A percentile compares a stretch with the other conserved stretches of the same genome.
These are phyloP conservation scores for Shiraia bambusicola DNA, from an alignment of 2,329 filamentous ascomycete species.

Conservation along the genomic window DNA sequence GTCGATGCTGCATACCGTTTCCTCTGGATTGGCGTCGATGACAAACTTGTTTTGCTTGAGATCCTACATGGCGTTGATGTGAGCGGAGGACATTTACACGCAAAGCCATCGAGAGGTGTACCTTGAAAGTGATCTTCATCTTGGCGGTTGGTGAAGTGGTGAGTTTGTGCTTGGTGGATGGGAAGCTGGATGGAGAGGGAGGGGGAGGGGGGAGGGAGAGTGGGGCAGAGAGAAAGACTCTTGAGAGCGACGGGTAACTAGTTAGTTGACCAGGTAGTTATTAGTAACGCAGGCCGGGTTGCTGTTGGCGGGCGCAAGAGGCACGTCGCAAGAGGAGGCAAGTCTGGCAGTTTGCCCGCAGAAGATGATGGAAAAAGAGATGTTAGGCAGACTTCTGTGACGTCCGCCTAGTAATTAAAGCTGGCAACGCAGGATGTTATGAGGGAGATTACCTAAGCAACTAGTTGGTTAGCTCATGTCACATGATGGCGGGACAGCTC, in stretches of 20 bases:
- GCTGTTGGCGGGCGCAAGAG: slow-evolving; percentile 4
- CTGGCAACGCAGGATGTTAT: background rate
- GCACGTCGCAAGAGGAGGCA: background rate
- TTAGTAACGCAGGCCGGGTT: background rate
- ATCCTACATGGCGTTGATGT: slow-evolving; percentile 62
- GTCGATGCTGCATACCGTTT: slow-evolving; percentile 65
- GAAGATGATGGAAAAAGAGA: slow-evolving; percentile 26
- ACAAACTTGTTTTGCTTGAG: slow-evolving; percentile 98
- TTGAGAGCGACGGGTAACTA: slow-evolving; percentile 1
- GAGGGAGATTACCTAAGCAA: too few relatives aligned
- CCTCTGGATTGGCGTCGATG: slow-evolving; percentile 89
- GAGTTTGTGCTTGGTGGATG: slow-evolving; percentile 8
- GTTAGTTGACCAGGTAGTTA: too few relatives aligned
- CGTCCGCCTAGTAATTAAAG: background rate
- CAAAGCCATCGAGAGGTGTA: slow-evolving; percentile 36
- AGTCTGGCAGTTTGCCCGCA: slow-evolving; percentile 9
- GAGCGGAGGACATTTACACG: background rate
- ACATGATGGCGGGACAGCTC: too few relatives aligned
- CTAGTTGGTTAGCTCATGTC: too few relatives aligned
- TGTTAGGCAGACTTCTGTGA: slow-evolving; percentile 19
- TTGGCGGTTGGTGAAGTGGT: slow-evolving; percentile 28
- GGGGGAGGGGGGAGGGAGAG: slow-evolving; percentile 22
- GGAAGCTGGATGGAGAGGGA: slow-evolving; percentile 18
- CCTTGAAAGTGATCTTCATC: slow-evolving; percentile 75
- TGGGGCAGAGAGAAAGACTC: slow-evolving; percentile 14